These are phyloP conservation scores for Zymoseptoria ardabiliae DNA, from an alignment of 2,329 filamentous ascomycete species.

Conservation along the genomic window DNA sequence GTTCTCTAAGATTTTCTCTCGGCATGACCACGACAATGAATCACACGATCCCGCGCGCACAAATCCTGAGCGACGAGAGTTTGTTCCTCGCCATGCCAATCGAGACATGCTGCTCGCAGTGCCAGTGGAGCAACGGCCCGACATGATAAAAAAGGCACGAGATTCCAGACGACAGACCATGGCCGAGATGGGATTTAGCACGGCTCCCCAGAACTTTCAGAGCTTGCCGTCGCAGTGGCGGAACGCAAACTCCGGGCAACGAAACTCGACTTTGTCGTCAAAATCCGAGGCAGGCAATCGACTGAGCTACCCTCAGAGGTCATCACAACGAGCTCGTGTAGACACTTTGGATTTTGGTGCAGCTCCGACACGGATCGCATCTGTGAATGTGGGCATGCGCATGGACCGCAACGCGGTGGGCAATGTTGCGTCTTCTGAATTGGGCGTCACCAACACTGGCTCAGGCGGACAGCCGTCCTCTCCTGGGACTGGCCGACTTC, in stretches of 20 bases:
- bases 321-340: neutral
- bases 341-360: neutral
- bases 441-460: neutral
- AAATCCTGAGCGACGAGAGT: slow-evolving; percentile 1
- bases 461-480: too few species aligned
- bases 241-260: neutral
- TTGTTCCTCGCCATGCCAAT: slow-evolving; percentile 11
- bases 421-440: neutral
- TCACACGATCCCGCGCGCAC: neutral
- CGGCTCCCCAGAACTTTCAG: neutral
- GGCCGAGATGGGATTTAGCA: slow-evolving; percentile 9
- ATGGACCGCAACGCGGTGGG: neutral
- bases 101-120: slow-evolving; percentile 10
- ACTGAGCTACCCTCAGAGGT: neutral
- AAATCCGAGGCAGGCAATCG: neutral
- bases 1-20: neutral
- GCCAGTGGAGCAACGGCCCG: slow-evolving; percentile 8
- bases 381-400: neutral
- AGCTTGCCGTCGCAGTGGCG: neutral
- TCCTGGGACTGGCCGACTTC: neutral
- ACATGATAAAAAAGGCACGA: slow-evolving; percentile 3
- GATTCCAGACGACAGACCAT: neutral
- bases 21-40: neutral
- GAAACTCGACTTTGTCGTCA: neutral
- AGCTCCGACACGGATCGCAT: neutral